A percentile compares a stretch with the other conserved stretches of the same genome.
Conservation (phyloP, 1,139 yeast genomes). For the Magnusiomyces clavatus region DNA sequence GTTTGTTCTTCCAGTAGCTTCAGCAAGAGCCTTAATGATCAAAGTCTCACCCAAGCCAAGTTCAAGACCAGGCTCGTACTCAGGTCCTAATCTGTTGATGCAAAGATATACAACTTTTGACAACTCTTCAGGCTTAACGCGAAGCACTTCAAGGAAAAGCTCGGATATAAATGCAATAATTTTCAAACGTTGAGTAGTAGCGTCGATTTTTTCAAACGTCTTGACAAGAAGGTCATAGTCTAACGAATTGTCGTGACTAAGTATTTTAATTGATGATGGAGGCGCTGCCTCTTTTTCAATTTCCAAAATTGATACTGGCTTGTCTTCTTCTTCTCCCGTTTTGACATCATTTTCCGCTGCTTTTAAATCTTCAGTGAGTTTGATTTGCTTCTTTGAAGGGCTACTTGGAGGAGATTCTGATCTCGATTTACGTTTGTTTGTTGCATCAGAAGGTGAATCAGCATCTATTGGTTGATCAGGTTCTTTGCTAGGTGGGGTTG, state of each 20-base stretch:
- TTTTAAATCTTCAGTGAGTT: not conserved
- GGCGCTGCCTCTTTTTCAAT: not conserved
- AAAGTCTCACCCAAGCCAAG: conserved; percentile 88
- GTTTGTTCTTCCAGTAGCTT: conserved; percentile 76
- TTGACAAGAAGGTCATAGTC: conserved; percentile 59
- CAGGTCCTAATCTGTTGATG: conserved; percentile 89
- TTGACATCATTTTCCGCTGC: not conserved
- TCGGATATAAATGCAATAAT: conserved; percentile 68
- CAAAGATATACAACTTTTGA: conserved; percentile 71
- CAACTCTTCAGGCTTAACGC: conserved; percentile 50
- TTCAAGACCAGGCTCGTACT: conserved; percentile 78
- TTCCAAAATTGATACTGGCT: not conserved
- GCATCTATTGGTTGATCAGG: not conserved
- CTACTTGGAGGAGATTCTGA: not conserved
- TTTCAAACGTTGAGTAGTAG: conserved; percentile 72
- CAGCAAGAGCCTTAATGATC: conserved; percentile 79
- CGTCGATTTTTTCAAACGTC: conserved; percentile 68
- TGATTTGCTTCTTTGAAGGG: not conserved
- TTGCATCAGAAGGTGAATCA: not conserved
- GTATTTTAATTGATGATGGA: not conserved
- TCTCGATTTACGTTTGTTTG: not conserved
- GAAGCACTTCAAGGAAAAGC: conserved; percentile 57
- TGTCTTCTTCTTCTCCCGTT: not conserved
- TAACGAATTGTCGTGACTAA: conserved; percentile 26
- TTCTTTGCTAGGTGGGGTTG: not conserved